These are phyloP conservation scores for Speleostelium caveatum DNA, from an alignment of 78 protist genomes.

Conservation along the genomic window DNA sequence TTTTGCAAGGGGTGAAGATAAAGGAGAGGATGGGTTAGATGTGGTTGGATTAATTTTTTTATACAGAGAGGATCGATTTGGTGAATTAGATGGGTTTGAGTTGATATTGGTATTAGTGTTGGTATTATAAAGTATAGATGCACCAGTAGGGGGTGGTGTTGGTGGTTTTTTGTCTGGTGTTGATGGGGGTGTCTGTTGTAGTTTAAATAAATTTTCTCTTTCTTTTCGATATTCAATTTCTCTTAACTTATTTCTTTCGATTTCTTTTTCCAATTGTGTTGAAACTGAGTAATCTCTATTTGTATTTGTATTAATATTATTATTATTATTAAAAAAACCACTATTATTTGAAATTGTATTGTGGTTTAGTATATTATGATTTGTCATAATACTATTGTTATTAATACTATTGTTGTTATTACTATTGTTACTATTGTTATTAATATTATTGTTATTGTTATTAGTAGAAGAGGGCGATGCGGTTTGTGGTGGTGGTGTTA, in stretches of 20 bases:
- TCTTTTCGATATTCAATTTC: neutral
- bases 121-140: slow-evolving; percentile 8
- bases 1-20: neutral
- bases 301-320: neutral
- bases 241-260: slow-evolving; percentile 3
- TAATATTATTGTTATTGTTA: neutral
- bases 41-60: neutral
- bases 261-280: slow-evolving; percentile 19
- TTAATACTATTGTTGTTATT: too few relatives aligned
- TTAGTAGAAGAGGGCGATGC: neutral
- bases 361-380: too few relatives aligned
- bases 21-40: neutral
- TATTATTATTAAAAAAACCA: neutral
- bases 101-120: neutral
- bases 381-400: too few relatives aligned
- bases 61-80: neutral
- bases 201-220: neutral
- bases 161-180: neutral
- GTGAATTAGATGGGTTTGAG: neutral
- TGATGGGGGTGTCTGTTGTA: neutral
- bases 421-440: neutral
- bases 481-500: neutral
- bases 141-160: neutral
- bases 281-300: slow-evolving; percentile 1
- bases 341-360: neutral